phyloP scores from a whole-genome alignment of 768 basidiomycete species.

The Hortiboletus campestris region DNA sequence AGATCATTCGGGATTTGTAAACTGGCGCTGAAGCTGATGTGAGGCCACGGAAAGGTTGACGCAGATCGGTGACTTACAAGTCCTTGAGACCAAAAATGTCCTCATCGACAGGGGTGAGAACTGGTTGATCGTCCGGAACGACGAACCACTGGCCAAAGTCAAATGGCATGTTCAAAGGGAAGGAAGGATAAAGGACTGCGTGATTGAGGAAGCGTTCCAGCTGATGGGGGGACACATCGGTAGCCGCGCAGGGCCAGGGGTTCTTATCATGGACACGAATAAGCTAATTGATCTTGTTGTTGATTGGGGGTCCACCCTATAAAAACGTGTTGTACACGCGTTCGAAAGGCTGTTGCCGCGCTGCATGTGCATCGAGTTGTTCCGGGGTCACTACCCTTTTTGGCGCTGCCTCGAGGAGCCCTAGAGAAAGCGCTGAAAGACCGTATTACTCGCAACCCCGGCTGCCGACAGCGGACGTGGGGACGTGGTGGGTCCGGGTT shows the following conservation, averaged over 20 bases:
- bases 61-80: conserved; percentile 18
- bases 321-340: conserved; percentile 37
- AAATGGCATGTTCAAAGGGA: conserved; percentile 10
- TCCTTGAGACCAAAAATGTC: conserved; percentile 14
- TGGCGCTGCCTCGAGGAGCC: conserved; percentile 19
- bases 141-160: conserved; percentile 15
- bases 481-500: conserved; percentile 1
- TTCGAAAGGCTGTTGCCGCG: conserved; percentile 31
- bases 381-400: conserved; percentile 21
- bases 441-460: neutral
- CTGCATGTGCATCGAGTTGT: conserved; percentile 22
- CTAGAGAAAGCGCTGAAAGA: conserved; percentile 10
- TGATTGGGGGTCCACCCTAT: conserved; percentile 36
- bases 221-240: conserved; percentile 1
- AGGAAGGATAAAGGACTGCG: neutral
- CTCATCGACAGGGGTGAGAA: conserved; percentile 25
- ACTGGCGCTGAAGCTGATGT: conserved; percentile 4
- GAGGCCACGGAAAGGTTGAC: conserved; percentile 1
- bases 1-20: neutral
- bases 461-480: conserved; percentile 16
- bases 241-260: conserved; percentile 15
- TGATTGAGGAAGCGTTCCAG: neutral
- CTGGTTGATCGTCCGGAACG: conserved; percentile 13
- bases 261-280: conserved; percentile 30
- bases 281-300: conserved; percentile 28